Evolutionary conservation across 768 basidiomycete genomes (phyloP).

Genomic region (Psilocybe sp.): DNA sequence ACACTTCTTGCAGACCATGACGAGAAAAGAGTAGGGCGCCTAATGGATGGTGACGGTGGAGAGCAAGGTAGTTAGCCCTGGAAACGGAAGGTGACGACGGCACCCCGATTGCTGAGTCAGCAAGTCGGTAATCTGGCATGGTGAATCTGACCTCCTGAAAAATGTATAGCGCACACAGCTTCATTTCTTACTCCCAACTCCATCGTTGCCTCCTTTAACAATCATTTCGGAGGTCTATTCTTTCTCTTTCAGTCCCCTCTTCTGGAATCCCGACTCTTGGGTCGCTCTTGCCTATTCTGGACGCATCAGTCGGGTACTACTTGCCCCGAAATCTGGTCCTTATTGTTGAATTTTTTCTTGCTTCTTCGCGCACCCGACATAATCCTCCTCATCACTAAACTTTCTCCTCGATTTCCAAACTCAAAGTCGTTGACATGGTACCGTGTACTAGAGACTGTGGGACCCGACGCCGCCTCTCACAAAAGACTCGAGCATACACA

Average conservation of each 20-base stretch:
- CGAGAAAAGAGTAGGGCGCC: conserved; percentile 19
- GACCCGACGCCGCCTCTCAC: conserved; percentile 35
- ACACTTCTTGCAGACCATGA: conserved; percentile 89
- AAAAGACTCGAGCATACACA: conserved; percentile 48
- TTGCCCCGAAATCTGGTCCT: conserved; percentile 42
- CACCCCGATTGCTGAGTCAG: conserved; percentile 32
- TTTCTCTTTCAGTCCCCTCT: conserved; percentile 22
- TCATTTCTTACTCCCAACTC: conserved; percentile 14
- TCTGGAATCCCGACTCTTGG: conserved; percentile 29
- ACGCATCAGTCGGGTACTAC: conserved; percentile 33
- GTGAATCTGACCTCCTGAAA: conserved; percentile 7
- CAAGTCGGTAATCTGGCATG: conserved; percentile 24
- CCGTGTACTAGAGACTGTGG: conserved; percentile 37
- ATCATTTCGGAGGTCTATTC: conserved; percentile 32
- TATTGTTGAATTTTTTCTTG: conserved; percentile 45
- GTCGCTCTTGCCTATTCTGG: conserved; percentile 34
- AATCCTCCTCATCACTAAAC: conserved; percentile 35
- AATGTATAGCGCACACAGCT: conserved; percentile 12
- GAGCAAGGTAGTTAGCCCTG: conserved; percentile 11
- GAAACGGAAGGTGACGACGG: conserved; percentile 12
- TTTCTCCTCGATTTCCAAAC: conserved; percentile 34
- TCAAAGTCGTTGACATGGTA: conserved; percentile 57
- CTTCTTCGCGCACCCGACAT: conserved; percentile 31
- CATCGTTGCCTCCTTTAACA: conserved; percentile 35
- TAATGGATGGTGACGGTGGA: conserved; percentile 18